These are phyloP conservation scores for Pseudogymnoascus sp. DNA, from an alignment of 2,329 filamentous ascomycete genomes.

Conservation along the genomic window DNA sequence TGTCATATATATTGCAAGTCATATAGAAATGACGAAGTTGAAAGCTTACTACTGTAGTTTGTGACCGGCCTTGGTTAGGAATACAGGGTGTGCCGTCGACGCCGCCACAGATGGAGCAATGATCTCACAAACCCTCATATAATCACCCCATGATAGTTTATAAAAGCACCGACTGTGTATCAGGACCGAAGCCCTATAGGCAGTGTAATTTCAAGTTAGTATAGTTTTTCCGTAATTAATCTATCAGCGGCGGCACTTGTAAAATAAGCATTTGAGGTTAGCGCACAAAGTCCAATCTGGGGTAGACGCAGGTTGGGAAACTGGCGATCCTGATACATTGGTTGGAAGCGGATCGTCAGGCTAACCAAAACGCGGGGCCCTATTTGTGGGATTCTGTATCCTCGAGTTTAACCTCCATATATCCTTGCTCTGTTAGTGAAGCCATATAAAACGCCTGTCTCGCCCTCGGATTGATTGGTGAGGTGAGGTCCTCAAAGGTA, in stretches of 20 bases:
- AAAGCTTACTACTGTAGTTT: not conserved
- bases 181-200: not conserved
- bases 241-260: conserved; percentile 3
- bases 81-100: not conserved
- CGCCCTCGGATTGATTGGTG: not conserved
- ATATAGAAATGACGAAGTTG: not conserved
- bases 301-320: not conserved
- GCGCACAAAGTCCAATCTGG: not conserved
- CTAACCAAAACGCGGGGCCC: conserved; percentile 3
- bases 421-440: not conserved
- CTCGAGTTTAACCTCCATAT: not conserved
- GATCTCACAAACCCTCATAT: not conserved
- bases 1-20: conserved; percentile 1
- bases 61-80: not conserved
- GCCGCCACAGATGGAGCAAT: not conserved
- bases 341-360: not conserved
- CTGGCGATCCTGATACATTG: not conserved
- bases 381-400: conserved; percentile 7
- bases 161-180: conserved; percentile 5
- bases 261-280: not conserved
- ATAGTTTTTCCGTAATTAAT: conserved; percentile 8
- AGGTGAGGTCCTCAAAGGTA: not conserved
- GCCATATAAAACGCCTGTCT: not conserved
- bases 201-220: not conserved
- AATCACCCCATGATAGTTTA: not conserved